phyloP scores from a whole-genome alignment of 371 early-diverging fungal species.

The Fennellomyces sp. region DNA sequence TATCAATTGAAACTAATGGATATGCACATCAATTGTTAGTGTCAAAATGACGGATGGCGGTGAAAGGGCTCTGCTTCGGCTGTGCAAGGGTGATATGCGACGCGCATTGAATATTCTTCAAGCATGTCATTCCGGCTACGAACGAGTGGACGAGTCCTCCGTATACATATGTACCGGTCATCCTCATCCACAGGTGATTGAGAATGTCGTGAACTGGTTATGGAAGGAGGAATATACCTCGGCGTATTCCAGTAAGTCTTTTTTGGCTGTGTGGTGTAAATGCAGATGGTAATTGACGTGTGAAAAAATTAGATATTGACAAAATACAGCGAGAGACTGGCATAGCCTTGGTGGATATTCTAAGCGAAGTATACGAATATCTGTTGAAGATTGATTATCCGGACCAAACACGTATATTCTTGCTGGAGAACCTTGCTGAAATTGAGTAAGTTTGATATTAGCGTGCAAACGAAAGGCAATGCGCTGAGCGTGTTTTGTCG shows the following conservation, averaged over 20 bases:
- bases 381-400: constrained; percentile 73
- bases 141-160: constrained; percentile 71
- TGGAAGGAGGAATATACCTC: constrained; percentile 78
- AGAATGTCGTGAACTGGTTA: constrained; percentile 79
- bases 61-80: constrained; percentile 74
- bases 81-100: constrained; percentile 97
- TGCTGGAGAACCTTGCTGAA: constrained; percentile 83
- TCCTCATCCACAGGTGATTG: constrained; percentile 89
- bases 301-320: constrained; percentile 59
- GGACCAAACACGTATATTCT: constrained; percentile 56
- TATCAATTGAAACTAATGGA: too few relatives aligned
- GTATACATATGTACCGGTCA: constrained; percentile 93
- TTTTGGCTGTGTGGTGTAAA: not conserved
- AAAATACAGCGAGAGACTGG: constrained; percentile 83
- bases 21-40: too few relatives aligned
- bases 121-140: constrained; percentile 87
- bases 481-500: not conserved
- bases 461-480: not conserved
- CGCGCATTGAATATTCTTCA: constrained; percentile 94
- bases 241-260: constrained; percentile 68
- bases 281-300: not conserved
- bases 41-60: constrained; percentile 86
- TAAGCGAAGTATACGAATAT: constrained; percentile 73
- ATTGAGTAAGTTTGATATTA: constrained; percentile 70
- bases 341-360: constrained; percentile 87